Percentiles rank a stretch among this genome's conserved stretches.
Evolutionary conservation across 2,329 filamentous ascomycete genomes (phyloP).

Genomic region (Neofusicoccum ribis): DNA sequence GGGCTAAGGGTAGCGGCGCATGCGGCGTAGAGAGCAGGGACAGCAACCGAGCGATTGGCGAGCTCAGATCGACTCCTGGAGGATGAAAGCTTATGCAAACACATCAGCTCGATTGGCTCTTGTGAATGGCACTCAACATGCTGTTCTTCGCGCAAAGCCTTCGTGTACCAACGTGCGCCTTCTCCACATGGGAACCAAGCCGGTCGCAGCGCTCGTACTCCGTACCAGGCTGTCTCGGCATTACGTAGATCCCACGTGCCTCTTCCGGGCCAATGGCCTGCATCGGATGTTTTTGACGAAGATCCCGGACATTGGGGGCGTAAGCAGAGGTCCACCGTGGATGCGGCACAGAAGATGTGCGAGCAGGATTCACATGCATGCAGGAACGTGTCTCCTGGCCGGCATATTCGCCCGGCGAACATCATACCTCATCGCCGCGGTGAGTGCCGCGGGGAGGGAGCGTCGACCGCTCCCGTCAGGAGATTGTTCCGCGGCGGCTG

Average conservation of each 20-base stretch:
- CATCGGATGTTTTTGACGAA: neutral
- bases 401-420: no score
- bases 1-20: no score
- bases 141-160: neutral
- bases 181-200: neutral
- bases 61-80: neutral
- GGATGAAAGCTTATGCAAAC: neutral
- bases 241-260: conserved; percentile 6
- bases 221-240: neutral
- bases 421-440: neutral
- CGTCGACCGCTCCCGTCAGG: neutral
- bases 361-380: neutral
- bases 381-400: neutral
- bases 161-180: neutral
- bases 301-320: neutral
- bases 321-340: neutral
- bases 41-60: neutral
- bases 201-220: neutral
- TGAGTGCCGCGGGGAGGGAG: neutral
- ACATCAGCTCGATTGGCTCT: neutral
- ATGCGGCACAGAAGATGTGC: neutral
- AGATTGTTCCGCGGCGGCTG: neutral
- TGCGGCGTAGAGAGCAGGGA: no score
- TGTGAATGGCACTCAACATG: neutral
- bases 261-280: conserved; percentile 1